Evolutionary conservation across 768 basidiomycete species (phyloP).

Genomic region (Cyclocybe aegerita): DNA sequence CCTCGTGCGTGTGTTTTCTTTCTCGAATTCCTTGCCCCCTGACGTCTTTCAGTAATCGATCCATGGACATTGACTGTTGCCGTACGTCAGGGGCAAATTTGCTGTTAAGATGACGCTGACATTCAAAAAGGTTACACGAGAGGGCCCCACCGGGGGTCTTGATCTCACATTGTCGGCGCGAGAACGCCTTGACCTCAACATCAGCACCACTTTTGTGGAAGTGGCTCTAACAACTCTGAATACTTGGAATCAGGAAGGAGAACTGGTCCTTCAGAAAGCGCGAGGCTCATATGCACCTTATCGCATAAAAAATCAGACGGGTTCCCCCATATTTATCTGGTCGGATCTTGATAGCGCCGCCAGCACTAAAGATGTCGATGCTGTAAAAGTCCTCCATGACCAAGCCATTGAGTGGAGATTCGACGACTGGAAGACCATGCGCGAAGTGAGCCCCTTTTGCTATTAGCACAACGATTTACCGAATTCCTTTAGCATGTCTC

Average conservation of each 20-base stretch:
- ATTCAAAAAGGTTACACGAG: slow-evolving; percentile 49
- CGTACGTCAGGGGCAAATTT: slow-evolving; percentile 34
- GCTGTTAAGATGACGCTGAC: background rate
- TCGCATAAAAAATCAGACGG: slow-evolving; percentile 87
- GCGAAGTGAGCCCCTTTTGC: slow-evolving; percentile 64
- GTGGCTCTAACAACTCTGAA: slow-evolving; percentile 72
- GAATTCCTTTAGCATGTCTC: slow-evolving; percentile 51
- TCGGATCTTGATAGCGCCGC: slow-evolving; percentile 67
- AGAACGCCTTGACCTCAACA: slow-evolving; percentile 86
- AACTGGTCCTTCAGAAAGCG: slow-evolving; percentile 67
- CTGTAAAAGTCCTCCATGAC: slow-evolving; percentile 68
- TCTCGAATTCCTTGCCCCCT: slow-evolving; percentile 3
- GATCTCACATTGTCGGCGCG: slow-evolving; percentile 66
- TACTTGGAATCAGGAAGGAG: slow-evolving; percentile 74
- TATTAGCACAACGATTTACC: background rate
- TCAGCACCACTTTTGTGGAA: slow-evolving; percentile 90
- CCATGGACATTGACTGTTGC: slow-evolving; percentile 88
- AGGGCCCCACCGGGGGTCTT: slow-evolving; percentile 48
- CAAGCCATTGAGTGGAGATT: slow-evolving; percentile 92
- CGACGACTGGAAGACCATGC: slow-evolving; percentile 91
- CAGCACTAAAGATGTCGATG: slow-evolving; percentile 44
- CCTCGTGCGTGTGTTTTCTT: slow-evolving; percentile 53
- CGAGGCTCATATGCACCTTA: slow-evolving; percentile 94
- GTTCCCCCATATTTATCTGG: slow-evolving; percentile 83
- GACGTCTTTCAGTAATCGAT: slow-evolving; percentile 70